A percentile compares a stretch with the other conserved stretches of the same genome.
These are phyloP conservation scores for Leishmania guyanensis DNA, from an alignment of 208 protist genomes.

Conservation along the genomic window DNA sequence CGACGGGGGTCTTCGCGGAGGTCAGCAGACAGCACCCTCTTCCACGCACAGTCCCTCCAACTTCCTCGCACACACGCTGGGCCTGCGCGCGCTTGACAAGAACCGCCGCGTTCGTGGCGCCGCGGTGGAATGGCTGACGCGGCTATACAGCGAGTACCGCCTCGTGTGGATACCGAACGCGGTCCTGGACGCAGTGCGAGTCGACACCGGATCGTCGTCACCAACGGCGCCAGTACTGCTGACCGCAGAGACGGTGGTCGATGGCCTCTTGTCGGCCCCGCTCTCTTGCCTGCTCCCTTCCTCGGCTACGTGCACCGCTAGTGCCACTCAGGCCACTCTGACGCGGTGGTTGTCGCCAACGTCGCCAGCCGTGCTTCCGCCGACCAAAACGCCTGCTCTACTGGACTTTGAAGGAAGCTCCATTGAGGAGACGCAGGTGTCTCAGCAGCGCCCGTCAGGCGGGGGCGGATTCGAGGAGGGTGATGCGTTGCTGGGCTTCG, in stretches of 20 bases:
- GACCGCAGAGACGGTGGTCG: conserved; percentile 42
- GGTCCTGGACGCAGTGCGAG: conserved; percentile 46
- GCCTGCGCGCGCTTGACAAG: conserved; percentile 63
- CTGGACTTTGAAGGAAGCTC: conserved; percentile 58
- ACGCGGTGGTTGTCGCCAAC: conserved; percentile 5
- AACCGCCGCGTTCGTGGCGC: conserved; percentile 56
- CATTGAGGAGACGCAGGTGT: neutral
- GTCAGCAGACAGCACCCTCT: neutral
- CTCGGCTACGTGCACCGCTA: neutral
- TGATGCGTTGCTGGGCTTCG: conserved; percentile 22
- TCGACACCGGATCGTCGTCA: conserved; percentile 33
- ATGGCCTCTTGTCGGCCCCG: conserved; percentile 51
- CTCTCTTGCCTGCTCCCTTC: neutral
- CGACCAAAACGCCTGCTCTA: conserved; percentile 4
- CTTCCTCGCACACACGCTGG: conserved; percentile 53
- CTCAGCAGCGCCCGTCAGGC: neutral
- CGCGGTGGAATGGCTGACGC: conserved; percentile 52
- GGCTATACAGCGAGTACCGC: conserved; percentile 49
- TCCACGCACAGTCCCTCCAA: neutral
- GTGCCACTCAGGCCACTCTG: neutral
- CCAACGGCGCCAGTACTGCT: neutral
- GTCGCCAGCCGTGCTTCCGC: neutral
- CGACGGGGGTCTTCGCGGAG: neutral
- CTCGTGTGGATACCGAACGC: conserved; percentile 66
- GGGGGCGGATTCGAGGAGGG: conserved; percentile 21